Base-by-base conservation (phyloP, 1,284 basidiomycete species). In the Omphalotus olearius region DNA sequence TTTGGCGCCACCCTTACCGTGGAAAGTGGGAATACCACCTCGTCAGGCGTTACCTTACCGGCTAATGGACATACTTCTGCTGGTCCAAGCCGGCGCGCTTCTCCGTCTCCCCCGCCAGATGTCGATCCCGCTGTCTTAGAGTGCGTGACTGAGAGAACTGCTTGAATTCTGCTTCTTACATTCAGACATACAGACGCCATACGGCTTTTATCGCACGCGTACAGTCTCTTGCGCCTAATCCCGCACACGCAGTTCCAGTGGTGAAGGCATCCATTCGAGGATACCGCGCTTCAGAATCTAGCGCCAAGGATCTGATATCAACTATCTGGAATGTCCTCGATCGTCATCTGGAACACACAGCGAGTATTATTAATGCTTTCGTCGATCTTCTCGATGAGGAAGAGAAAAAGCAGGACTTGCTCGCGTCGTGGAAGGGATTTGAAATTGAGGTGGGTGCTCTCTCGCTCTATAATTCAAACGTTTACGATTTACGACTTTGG, bases 251-350 rank as follows among this genome's bases (percentile, higher is more conserved):
- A 5, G 70, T 90, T 2, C 75, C 87, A 1, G 88, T 88, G 0
- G 86, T 95, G 60, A 85, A 86, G 57, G 80, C 88, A 14, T 86
- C 93, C 17, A 82, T 94, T 26, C 83, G 91, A 11, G 82, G 88
- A 25, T 98, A 88, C 69, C 80, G 83, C 39, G 72, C 79, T 5
- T 84, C 83, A 48, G 95, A 99, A 65, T 85, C 84, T 13, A 83
- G 79, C 18, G 89, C 92, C 0, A 75, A 84, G 10, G 94, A 97
- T 66, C 74, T 98, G 60, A 83, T 98, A 44, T 87, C 87, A 39
- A 96, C 91, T 0, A 76, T 96, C 10, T 94, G 85, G 81, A 89
- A 85, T 60, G 78, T 98, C 16, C 73, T 97, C 13, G 91, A 95
- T 57, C 72, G 79, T 36, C 81, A 91, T 58, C 65, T 88, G 23